Percentiles rank a stretch among this genome's conserved stretches.
Evolutionary conservation across 768 basidiomycete genomes (phyloP).

Genomic region (Leccinum aurantiacum): DNA sequence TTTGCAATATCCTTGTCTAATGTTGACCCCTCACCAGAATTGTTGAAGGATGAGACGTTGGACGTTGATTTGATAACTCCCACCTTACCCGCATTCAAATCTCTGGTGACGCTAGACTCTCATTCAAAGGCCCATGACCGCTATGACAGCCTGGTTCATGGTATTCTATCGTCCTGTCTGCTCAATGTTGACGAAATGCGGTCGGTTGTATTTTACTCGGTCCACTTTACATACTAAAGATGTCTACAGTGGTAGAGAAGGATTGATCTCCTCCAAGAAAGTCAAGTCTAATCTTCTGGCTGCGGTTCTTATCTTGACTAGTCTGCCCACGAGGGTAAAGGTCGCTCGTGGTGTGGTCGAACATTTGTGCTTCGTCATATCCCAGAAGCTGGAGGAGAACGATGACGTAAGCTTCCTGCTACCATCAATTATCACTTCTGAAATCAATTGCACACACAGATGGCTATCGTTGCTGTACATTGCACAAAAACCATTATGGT

Average conservation of each 20-base stretch:
- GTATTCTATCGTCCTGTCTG: conserved; percentile 81
- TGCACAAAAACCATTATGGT: conserved; percentile 83
- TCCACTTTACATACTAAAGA: conserved; percentile 5
- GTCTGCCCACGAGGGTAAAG: conserved; percentile 63
- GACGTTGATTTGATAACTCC: conserved; percentile 79
- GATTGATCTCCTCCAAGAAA: conserved; percentile 74
- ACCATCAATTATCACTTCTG: background rate
- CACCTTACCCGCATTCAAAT: conserved; percentile 77
- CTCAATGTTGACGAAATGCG: conserved; percentile 90
- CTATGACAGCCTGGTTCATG: conserved; percentile 67
- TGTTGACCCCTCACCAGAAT: conserved; percentile 42
- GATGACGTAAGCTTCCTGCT: conserved; percentile 54
- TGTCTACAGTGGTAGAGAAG: conserved; percentile 68
- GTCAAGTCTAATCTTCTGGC: conserved; percentile 89
- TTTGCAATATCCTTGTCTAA: background rate
- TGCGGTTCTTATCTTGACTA: conserved; percentile 80
- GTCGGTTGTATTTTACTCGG: conserved; percentile 42
- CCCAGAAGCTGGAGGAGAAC: conserved; percentile 70
- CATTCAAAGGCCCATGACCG: conserved; percentile 45
- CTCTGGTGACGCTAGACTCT: conserved; percentile 54
- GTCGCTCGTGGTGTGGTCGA: conserved; percentile 77
- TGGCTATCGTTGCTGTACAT: conserved; percentile 82
- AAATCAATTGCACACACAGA: conserved; percentile 46
- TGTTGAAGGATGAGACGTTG: conserved; percentile 84
- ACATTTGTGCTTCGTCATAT: conserved; percentile 80